Percentiles rank a stretch among this genome's conserved stretches.
These are phyloP conservation scores for Poterioochromonas sp. DNA, from an alignment of 352 stramenopile species.

Conservation along the genomic window DNA sequence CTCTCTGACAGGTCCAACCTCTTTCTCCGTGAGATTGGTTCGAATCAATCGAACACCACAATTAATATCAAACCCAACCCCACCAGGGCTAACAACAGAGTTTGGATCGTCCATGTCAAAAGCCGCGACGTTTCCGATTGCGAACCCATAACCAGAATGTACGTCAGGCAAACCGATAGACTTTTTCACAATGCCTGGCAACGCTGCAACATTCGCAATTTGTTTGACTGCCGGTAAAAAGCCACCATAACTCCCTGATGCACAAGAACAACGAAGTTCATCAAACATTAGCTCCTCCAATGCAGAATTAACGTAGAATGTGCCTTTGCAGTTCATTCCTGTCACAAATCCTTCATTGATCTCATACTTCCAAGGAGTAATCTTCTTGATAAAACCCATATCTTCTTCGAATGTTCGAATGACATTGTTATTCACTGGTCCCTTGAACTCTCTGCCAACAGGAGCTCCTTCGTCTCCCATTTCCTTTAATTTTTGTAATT, in stretches of 20 bases:
- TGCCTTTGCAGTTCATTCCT: constrained; percentile 59
- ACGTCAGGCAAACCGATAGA: constrained; percentile 66
- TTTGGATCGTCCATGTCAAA: constrained; percentile 66
- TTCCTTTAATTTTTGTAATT: no score
- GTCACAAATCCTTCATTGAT: constrained; percentile 57
- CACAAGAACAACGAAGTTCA: constrained; percentile 51
- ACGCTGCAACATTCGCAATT: constrained; percentile 66
- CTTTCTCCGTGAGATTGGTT: constrained; percentile 62
- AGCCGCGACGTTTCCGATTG: constrained; percentile 68
- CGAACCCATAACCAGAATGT: constrained; percentile 73
- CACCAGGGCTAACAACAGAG: constrained; percentile 59
- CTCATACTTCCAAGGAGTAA: constrained; percentile 20
- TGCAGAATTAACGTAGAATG: constrained; percentile 60
- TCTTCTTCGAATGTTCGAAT: constrained; percentile 52
- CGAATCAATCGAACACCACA: constrained; percentile 58
- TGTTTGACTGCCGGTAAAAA: constrained; percentile 70
- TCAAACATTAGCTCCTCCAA: constrained; percentile 57
- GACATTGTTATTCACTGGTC: not conserved
- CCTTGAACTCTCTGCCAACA: not conserved
- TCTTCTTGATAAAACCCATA: constrained; percentile 47
- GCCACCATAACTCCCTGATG: constrained; percentile 39
- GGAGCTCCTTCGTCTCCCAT: constrained; percentile 20
- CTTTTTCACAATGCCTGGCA: constrained; percentile 48
- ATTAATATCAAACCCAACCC: constrained; percentile 71
- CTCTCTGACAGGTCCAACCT: constrained; percentile 51